Percentiles rank a stretch among this genome's conserved stretches.
Evolutionary conservation across 2,329 filamentous ascomycete genomes (phyloP).

Genomic region (Apiospora koreana): DNA sequence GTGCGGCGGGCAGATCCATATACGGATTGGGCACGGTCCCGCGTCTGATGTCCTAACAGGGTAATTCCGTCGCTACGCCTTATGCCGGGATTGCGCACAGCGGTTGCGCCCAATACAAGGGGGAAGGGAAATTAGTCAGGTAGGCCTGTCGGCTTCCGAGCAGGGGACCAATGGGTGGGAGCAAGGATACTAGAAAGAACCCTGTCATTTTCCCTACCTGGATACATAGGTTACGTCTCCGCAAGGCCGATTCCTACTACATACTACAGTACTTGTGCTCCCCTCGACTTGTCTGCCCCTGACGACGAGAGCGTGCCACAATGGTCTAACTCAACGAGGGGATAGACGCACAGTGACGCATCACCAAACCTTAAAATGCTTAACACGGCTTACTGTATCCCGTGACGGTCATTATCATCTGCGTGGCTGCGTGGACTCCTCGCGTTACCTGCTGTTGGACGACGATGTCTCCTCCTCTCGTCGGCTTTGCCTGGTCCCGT

Average conservation of each 20-base stretch:
- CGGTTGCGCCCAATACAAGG: neutral
- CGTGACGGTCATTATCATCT: neutral
- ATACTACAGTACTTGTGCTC: too few species aligned
- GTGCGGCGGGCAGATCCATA: neutral
- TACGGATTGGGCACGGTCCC: neutral
- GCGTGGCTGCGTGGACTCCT: neutral
- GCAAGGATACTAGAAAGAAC: neutral
- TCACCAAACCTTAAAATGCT: neutral
- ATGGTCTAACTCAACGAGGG: neutral
- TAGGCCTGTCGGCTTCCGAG: neutral
- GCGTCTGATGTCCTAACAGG: neutral
- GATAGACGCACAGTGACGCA: neutral
- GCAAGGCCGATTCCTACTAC: neutral
- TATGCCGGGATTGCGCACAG: neutral
- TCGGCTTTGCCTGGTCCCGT: neutral
- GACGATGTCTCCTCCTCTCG: neutral
- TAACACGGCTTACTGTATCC: neutral
- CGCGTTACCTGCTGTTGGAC: neutral
- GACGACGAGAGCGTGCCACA: neutral
- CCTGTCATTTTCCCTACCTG: neutral
- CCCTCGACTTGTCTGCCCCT: neutral
- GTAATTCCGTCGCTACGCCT: neutral
- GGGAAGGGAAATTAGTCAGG: conserved; percentile 4
- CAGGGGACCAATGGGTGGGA: neutral
- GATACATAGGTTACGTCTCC: neutral